These are phyloP conservation scores for Fraxinus floribunda DNA, from an alignment of 305 asterid species.

Conservation along the genomic window DNA sequence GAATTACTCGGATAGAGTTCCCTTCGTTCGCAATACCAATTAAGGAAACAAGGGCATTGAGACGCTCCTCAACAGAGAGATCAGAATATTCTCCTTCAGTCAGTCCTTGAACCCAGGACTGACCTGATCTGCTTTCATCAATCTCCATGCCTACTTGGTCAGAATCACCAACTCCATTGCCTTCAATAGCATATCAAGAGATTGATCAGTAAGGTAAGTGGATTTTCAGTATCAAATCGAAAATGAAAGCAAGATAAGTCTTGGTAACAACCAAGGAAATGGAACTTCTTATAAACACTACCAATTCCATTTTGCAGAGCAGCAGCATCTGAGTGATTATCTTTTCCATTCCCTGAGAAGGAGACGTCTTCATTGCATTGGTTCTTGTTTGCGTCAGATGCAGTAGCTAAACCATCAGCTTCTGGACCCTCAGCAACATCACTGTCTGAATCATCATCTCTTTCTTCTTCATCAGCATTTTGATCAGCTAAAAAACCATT, in stretches of 20 bases:
- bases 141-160: conserved; percentile 75
- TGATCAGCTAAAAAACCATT: conserved; percentile 77
- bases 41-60: conserved; percentile 83
- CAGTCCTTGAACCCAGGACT: conserved; percentile 95
- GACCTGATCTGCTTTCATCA: conserved; percentile 86
- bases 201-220: conserved; percentile 19
- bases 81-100: conserved; percentile 97
- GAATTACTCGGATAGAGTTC: conserved; percentile 82
- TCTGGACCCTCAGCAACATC: conserved; percentile 83
- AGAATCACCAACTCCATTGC: conserved; percentile 38
- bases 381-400: conserved; percentile 48
- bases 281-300: conserved; percentile 43
- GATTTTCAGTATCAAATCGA: conserved; percentile 2
- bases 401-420: conserved; percentile 66
- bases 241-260: conserved; percentile 1
- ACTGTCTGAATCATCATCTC: conserved; percentile 94
- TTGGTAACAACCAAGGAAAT: conserved; percentile 4
- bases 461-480: conserved; percentile 88
- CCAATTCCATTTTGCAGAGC: conserved; percentile 41
- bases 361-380: conserved; percentile 44
- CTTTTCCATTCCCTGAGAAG: conserved; percentile 48
- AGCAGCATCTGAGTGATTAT: conserved; percentile 40
- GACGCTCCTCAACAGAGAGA: conserved; percentile 94
- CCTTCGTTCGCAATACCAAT: conserved; percentile 97
- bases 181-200: conserved; percentile 32